Base-by-base conservation (phyloP, 1,139 yeast species). In the Meyerozyma carpophila region DNA sequence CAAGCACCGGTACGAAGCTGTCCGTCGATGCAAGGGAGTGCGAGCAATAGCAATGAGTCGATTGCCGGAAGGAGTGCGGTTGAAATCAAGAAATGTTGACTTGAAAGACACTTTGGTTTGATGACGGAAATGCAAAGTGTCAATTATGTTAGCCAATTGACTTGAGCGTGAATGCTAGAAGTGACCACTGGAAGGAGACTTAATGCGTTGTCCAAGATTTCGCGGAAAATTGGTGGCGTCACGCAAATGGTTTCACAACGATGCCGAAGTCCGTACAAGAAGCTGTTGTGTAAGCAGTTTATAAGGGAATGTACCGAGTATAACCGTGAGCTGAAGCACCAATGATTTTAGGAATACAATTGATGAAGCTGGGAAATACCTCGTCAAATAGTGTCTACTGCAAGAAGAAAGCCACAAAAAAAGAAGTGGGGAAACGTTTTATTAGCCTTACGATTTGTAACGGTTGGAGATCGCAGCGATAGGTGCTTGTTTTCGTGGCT, bases 191-290 rank as follows among this genome's bases (percentile, higher is more conserved):
- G 20, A 31, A 14, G 34, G 26, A 34, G 37, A 21, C 2, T 10
- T n/a, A 34, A 34, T 20, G 9, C 14, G 37, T 21, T 21, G 25
- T 34, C 37, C 25, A 34, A 32, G 25, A 18, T 10, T 34, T 34
- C 37, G 37, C 37, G 37, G 37, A 34, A 34, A 34, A 34, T 34
- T 34, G 37, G 37, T 34, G 37, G 37, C 37, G 37, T 34, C 37
- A 34, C 37, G 26, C 25, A 34, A 18, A 7, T 9, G 13, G 34
- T 8, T 16, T 9, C 26, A 9, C n/a, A 20, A 18, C 25, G n/a
- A 18, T 24, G 25, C 16, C 16, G 34, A 31, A 31, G 20, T 31
- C 34, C 34, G 20, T 7, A 7, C 14, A 28, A 28, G 14, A 28
- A 28, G 14, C 14, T 21, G 24, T 21, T 21, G 24, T 21, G 24